Evolutionary conservation across 202 grass and related monocot species (phyloP).

Genomic region (Hordeum pubiflorum): DNA sequence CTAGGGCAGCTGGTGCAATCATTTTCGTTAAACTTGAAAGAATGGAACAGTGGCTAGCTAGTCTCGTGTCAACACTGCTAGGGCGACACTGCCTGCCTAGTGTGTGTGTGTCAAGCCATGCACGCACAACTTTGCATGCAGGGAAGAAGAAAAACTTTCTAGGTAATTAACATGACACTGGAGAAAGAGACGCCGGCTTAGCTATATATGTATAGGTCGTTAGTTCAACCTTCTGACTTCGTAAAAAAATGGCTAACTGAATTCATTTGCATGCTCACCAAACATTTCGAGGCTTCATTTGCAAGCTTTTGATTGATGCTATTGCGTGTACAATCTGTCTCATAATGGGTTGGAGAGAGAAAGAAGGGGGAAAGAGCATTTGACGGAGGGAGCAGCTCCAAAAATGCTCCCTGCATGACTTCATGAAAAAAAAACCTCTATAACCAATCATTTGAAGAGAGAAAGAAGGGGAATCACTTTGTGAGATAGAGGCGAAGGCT

Average conservation of each 20-base stretch:
- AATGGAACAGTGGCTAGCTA: slow-evolving; percentile 6
- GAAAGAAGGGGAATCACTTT: slow-evolving; percentile 32
- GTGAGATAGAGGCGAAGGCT: slow-evolving; percentile 31
- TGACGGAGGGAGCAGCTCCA: no score
- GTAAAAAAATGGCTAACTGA: slow-evolving; percentile 3
- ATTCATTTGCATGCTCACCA: slow-evolving; percentile 10
- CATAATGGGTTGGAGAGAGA: no score
- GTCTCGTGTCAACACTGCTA: not conserved
- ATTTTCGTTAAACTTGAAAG: slow-evolving; percentile 19
- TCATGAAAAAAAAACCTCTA: not conserved
- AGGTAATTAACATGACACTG: not conserved
- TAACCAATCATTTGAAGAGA: not conserved
- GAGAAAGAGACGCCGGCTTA: not conserved
- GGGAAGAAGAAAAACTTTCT: not conserved
- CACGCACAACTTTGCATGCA: not conserved
- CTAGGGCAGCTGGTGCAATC: not conserved
- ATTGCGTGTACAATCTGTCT: not conserved
- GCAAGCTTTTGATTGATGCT: not conserved
- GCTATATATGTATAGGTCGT: not conserved
- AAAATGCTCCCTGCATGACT: not conserved
- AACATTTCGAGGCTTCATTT: slow-evolving; percentile 25
- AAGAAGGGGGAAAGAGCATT: no score
- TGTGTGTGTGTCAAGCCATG: not conserved
- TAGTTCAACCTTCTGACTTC: not conserved
- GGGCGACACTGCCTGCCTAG: not conserved